These are phyloP conservation scores for Aspergillus hortae DNA, from an alignment of 2,329 filamentous ascomycete genomes.

Conservation along the genomic window DNA sequence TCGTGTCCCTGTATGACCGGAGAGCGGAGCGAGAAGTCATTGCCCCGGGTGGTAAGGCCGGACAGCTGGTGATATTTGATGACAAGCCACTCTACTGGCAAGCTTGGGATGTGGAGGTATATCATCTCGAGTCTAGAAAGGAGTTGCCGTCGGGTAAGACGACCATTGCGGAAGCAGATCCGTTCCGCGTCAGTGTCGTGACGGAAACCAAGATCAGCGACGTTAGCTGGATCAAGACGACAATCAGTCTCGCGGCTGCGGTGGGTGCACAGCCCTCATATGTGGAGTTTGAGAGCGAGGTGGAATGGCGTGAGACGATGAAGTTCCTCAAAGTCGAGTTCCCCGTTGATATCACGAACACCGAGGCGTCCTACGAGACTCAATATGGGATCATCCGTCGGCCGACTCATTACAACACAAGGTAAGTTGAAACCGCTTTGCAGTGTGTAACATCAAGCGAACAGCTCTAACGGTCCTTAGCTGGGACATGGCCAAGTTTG, in stretches of 20 bases:
- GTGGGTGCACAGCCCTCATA: conserved; percentile 63
- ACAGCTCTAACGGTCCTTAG: conserved; percentile 27
- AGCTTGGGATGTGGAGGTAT: conserved; percentile 97
- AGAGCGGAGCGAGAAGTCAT: conserved; percentile 72
- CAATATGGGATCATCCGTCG: conserved; percentile 85
- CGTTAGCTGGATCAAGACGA: conserved; percentile 79
- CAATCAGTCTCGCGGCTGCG: conserved; percentile 72
- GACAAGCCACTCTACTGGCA: conserved; percentile 98
- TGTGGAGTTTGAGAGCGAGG: conserved; percentile 75
- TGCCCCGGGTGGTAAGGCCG: conserved; percentile 68
- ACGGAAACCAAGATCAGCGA: conserved; percentile 87
- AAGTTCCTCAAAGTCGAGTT: conserved; percentile 99
- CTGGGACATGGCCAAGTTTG: conserved; percentile 98
- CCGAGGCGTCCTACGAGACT: conserved; percentile 90
- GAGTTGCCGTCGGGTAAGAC: conserved; percentile 69
- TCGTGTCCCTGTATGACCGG: conserved; percentile 80
- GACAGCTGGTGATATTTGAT: conserved; percentile 91
- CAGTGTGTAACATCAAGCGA: conserved; percentile 9
- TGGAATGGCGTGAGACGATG: conserved; percentile 97
- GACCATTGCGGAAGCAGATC: conserved; percentile 65
- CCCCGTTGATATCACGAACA: conserved; percentile 85
- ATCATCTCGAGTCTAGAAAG: conserved; percentile 80
- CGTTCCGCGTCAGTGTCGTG: conserved; percentile 74
- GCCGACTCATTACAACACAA: conserved; percentile 97
- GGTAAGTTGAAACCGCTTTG: conserved; percentile 37